Conservation (phyloP, 208 protist genomes). For the Trypanosoma avium region DNA sequence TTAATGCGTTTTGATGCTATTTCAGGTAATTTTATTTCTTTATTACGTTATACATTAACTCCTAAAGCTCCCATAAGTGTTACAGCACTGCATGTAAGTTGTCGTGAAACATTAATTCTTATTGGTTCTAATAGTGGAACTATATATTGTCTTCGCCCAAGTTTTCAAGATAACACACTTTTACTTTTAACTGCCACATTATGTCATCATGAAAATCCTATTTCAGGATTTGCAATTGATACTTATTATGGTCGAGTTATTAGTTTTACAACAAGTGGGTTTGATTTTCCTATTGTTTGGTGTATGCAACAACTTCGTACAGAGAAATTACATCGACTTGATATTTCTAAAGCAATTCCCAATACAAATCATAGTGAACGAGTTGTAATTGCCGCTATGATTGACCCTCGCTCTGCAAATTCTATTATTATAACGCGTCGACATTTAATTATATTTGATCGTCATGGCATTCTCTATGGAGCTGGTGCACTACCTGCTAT, state of each 20-base stretch:
- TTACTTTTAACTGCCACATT: slow-evolving; percentile 53
- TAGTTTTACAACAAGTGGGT: slow-evolving; percentile 51
- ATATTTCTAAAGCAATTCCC: slow-evolving; percentile 30
- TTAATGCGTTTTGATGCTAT: slow-evolving; percentile 63
- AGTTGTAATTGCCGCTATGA: slow-evolving; percentile 43
- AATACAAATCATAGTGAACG: slow-evolving; percentile 16
- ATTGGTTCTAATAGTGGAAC: slow-evolving; percentile 60
- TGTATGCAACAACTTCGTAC: slow-evolving; percentile 58
- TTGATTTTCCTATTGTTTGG: slow-evolving; percentile 74
- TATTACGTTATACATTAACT: slow-evolving; percentile 42
- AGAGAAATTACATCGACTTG: slow-evolving; percentile 42
- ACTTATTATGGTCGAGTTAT: slow-evolving; percentile 42
- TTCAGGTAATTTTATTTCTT: slow-evolving; percentile 50
- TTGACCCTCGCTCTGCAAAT: slow-evolving; percentile 44
- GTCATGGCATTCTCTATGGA: slow-evolving; percentile 63
- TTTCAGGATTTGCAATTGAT: slow-evolving; percentile 58
- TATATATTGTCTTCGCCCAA: slow-evolving; percentile 70
- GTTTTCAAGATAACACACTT: slow-evolving; percentile 25
- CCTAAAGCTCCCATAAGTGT: slow-evolving; percentile 51
- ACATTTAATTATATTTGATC: slow-evolving; percentile 77
- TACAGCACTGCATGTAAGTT: slow-evolving; percentile 51
- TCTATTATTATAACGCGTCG: slow-evolving; percentile 57
- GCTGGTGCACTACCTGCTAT: slow-evolving; percentile 32
- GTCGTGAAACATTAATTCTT: slow-evolving; percentile 65
- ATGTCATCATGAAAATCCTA: slow-evolving; percentile 61